Conservation (phyloP, 306 rosid genomes). For the Pachyrhizus erosus region DNA sequence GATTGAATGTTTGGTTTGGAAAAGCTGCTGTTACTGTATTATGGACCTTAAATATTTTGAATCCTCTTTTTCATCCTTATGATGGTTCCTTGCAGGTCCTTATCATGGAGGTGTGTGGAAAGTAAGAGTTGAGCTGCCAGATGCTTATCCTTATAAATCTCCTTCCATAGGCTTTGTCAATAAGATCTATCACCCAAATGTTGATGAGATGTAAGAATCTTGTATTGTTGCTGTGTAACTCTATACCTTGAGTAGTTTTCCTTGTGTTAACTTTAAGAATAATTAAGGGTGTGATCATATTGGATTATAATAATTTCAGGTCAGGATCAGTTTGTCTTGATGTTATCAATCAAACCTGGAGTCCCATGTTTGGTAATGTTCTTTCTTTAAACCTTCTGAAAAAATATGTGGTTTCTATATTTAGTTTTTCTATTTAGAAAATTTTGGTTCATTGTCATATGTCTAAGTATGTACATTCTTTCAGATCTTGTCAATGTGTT, state of each 20-base stretch:
- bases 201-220: constrained; percentile 61
- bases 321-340: constrained; percentile 73
- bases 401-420: constrained; percentile 1
- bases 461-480: constrained; percentile 28
- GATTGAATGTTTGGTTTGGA: not conserved
- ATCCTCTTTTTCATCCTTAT: constrained; percentile 42
- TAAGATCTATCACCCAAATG: constrained; percentile 69
- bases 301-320: constrained; percentile 50
- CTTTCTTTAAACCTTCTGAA: not conserved
- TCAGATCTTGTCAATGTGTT: constrained; percentile 71
- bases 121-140: constrained; percentile 66
- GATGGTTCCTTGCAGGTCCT: constrained; percentile 61
- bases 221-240: constrained; percentile 16
- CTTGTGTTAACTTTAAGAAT: constrained; percentile 19
- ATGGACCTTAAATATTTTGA: constrained; percentile 1
- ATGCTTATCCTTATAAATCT: constrained; percentile 67
- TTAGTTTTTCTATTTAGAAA: not conserved
- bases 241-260: constrained; percentile 14
- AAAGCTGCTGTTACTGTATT: constrained; percentile 27
- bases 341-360: constrained; percentile 72
- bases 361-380: constrained; percentile 68
- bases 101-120: constrained; percentile 69
- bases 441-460: constrained; percentile 15
- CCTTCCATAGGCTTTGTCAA: constrained; percentile 69
- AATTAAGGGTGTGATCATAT: not conserved